Conservation (phyloP, 2,329 filamentous ascomycete genomes). For the Teratosphaeria epicoccoides region DNA sequence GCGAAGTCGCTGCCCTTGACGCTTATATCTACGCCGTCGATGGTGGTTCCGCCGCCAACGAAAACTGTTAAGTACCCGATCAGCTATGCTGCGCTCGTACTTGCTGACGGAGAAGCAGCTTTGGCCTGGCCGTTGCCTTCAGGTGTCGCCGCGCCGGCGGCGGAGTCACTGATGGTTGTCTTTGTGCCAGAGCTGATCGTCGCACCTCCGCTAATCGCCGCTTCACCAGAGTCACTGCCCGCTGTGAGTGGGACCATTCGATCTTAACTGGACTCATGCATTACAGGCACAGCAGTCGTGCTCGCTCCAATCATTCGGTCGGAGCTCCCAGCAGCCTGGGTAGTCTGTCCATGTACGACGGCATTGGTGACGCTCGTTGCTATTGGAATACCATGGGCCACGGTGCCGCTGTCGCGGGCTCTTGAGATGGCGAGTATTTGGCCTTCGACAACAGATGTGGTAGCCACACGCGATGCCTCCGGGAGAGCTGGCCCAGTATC, state of each 20-base stretch:
- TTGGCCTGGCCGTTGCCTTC: background rate
- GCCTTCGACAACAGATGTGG: background rate
- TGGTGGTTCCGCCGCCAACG: too few relatives aligned
- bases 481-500: background rate
- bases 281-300: background rate
- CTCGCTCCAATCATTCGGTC: background rate
- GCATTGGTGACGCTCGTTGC: background rate
- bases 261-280: background rate
- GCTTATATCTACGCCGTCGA: too few relatives aligned
- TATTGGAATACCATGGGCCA: background rate
- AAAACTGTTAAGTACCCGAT: too few relatives aligned
- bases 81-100: too few relatives aligned
- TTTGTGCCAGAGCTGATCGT: background rate
- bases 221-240: background rate
- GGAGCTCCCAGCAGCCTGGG: background rate
- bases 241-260: background rate
- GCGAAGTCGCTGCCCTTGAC: too few relatives aligned
- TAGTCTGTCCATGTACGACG: background rate
- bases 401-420: background rate
- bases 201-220: background rate
- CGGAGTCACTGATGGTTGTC: background rate
- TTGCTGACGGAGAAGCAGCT: too few relatives aligned
- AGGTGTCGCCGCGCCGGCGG: background rate
- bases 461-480: background rate
- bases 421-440: background rate